Evolutionary conservation across 2,329 filamentous ascomycete genomes (phyloP), one percentile per base, ranked within the genome.

Genomic region (Ceratocystis papillata): DNA sequence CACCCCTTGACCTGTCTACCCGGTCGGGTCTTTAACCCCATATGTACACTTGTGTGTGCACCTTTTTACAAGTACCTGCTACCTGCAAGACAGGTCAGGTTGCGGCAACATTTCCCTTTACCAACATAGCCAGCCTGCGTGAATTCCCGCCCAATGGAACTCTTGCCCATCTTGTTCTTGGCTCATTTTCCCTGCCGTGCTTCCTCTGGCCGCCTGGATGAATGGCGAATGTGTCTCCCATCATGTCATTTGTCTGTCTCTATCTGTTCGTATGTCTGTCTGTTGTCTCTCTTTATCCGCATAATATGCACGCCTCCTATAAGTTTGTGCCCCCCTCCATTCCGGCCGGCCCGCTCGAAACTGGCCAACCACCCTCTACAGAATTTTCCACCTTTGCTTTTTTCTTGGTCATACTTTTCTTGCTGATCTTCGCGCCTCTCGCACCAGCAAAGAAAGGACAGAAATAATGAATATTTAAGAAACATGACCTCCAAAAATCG

Each of bases 291-390:
- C 22, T 37, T 59, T 59, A 30, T 59, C 25, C 55, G 30, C 55
- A 33, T 37, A 6, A 15, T 59, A 28, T 37, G 37, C 37, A 41
- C 55, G 22, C 15, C 12, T 12, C 30, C 25, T 33, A 28, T 8
- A 17, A 15, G 25, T 22, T 15, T 57, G 22, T 17, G 22, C 12
- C 22, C 53, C 55, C 5, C 15, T 59, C 12, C 55, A 37, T 59
- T 59, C 55, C 55, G 55, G 28, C 28, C 22, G 28, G 55, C 28
- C 55, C 55, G 55, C 55, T 25, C 55, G n/a, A 59, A n/a, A 25
- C 30, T 37, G 55, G 37, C 37, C 37, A 41, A 2, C 25, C 53
- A 28, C 33, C 30, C 30, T 30, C 8, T 30, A 25, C 28, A 59
- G 53, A 59, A 59, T 59, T 33, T 17, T 7, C 28, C 45, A n/a